phyloP scores from a whole-genome alignment of 257 asterid genomes.

The Henckelia pumila region DNA sequence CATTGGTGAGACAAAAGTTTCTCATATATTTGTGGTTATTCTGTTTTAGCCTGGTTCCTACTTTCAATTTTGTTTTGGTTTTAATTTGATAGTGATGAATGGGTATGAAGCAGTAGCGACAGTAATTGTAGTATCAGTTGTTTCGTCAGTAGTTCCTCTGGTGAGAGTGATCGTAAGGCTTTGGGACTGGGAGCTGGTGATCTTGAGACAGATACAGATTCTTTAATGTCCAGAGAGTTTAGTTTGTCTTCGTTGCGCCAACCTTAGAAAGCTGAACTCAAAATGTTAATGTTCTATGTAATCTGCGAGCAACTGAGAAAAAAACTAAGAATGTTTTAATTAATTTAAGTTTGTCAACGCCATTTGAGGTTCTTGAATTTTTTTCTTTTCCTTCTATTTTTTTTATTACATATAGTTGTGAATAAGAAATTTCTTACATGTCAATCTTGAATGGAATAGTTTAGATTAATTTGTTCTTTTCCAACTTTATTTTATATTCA shows the following conservation, averaged over 20 bases:
- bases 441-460: background rate
- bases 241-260: slow-evolving; percentile 77
- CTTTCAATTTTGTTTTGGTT: slow-evolving; percentile 36
- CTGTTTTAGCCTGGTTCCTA: slow-evolving; percentile 26
- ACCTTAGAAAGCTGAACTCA: slow-evolving; percentile 55
- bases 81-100: slow-evolving; percentile 62
- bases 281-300: slow-evolving; percentile 48
- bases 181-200: slow-evolving; percentile 78
- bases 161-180: slow-evolving; percentile 76
- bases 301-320: slow-evolving; percentile 17
- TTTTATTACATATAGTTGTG: background rate
- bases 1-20: slow-evolving; percentile 59
- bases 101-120: slow-evolving; percentile 63
- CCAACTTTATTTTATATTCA: too few species aligned
- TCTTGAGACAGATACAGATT: slow-evolving; percentile 98
- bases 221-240: slow-evolving; percentile 77
- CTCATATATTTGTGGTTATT: slow-evolving; percentile 16
- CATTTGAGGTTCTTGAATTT: slow-evolving; percentile 17
- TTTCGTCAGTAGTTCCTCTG: slow-evolving; percentile 83
- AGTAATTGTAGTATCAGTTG: slow-evolving; percentile 88
- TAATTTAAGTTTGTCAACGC: background rate
- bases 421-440: background rate
- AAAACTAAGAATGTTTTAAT: slow-evolving; percentile 14
- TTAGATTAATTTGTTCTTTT: too few species aligned
- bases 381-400: background rate